Base-by-base conservation (phyloP, 352 stramenopile species). In the Phytophthora vignae region DNA sequence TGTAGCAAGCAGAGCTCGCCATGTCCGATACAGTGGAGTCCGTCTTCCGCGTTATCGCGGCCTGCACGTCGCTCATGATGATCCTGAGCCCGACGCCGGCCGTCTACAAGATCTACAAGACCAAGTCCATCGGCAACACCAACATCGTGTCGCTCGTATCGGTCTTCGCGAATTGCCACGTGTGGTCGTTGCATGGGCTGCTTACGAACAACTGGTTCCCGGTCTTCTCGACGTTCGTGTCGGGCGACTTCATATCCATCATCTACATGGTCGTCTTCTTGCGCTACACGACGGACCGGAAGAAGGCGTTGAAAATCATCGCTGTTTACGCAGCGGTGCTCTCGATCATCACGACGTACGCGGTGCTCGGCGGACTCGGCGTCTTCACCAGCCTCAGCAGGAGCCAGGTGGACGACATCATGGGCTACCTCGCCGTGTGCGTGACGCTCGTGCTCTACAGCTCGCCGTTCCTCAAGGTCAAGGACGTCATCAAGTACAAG, bases 401-500 rank as follows among this genome's bases (percentile, higher is more conserved):
- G 21, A 48, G 74, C 56, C 68, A 69, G 2, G 73, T 77, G 44
- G 67, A 73, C 31, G 64, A 74, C 52, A 77, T 79, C 49, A 81
- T 83, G 63, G 76, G 76, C 4, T 84, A 79, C 54, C 49, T 76
- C 0, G 74, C 71, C 7, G 73, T 76, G 52, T 82, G 67, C 52
- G 76, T 85, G n/a, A 81, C 68, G 5, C 19, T 88, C 50, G 54
- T 88, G 57, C 82, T 91, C 14, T 90, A 88, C 73, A 74, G 72
- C 48, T 88, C 81, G n/a, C 84, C 84, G 3, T 81, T 91, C 50
- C 77, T 86, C 44, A 84, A 84, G 46, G 71, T 88, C 59, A 59
- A 61, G 22, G 69, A 79, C 36, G 83, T 91, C 22, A 25, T 90
- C 64, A 73, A 72, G 67, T 77, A 79, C 76, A 79, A 78, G 44